Conservation (phyloP, 257 asterid species). For the Sherardia arvensis region DNA sequence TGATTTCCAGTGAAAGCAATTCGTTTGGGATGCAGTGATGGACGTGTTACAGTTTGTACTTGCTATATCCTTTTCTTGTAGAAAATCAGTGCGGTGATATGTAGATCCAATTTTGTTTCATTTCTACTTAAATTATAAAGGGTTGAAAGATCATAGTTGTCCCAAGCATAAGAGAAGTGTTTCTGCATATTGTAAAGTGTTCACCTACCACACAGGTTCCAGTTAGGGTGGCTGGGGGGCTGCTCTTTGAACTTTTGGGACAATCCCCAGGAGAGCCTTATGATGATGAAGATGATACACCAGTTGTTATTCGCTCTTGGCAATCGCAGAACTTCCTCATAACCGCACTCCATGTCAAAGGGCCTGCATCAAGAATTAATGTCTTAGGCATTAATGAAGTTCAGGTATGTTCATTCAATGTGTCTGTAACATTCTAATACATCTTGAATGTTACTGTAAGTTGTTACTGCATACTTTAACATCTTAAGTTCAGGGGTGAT, state of each 20-base stretch:
- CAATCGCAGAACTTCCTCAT: conserved; percentile 81
- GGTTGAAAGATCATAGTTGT: not conserved
- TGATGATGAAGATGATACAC: conserved; percentile 80
- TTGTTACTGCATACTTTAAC: not conserved
- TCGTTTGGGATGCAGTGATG: not conserved
- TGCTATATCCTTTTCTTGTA: not conserved
- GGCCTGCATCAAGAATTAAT: conserved; percentile 62
- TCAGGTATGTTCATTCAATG: conserved; percentile 43
- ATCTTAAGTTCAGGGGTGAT: not conserved
- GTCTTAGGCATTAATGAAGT: conserved; percentile 90
- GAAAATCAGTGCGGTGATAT: not conserved
- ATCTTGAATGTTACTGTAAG: not conserved
- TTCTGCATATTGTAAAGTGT: not conserved
- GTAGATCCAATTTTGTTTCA: not conserved
- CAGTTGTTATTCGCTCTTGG: conserved; percentile 91
- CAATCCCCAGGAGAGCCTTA: conserved; percentile 93
- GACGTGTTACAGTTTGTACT: not conserved
- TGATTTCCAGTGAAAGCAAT: not conserved
- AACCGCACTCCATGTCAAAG: conserved; percentile 70
- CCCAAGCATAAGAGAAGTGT: not conserved
- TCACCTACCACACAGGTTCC: conserved; percentile 57
- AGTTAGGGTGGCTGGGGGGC: conserved; percentile 93
- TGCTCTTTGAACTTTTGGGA: conserved; percentile 90
- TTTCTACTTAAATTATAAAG: not conserved
- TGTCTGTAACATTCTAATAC: not conserved